Evolutionary conservation across 306 rosid genomes (phyloP).

Genomic region (Sesbania bispinosa): DNA sequence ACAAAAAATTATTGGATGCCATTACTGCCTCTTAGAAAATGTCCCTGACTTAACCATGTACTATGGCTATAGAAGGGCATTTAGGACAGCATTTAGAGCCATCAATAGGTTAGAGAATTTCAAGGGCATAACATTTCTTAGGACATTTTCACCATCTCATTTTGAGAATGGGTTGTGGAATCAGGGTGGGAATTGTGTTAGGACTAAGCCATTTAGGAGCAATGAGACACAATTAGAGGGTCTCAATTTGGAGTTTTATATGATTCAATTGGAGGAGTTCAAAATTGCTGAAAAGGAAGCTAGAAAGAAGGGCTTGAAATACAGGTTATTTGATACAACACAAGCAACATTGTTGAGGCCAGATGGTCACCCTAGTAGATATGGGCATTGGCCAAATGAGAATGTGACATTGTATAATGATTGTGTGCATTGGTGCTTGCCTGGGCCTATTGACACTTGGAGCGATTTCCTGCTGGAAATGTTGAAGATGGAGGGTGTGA

Average conservation of each 20-base stretch:
- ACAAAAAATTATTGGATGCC: constrained; percentile 58
- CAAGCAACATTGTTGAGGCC: constrained; percentile 67
- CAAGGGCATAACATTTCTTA: constrained; percentile 58
- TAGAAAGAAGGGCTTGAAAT: constrained; percentile 50
- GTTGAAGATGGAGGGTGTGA: constrained; percentile 76
- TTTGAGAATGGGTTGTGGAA: constrained; percentile 86
- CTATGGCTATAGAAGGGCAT: constrained; percentile 67
- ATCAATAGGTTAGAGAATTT: constrained; percentile 49
- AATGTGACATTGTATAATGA: constrained; percentile 75
- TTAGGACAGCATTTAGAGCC: constrained; percentile 62
- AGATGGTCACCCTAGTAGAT: constrained; percentile 88
- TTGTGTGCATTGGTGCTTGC: constrained; percentile 94
- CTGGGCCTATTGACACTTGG: constrained; percentile 85
- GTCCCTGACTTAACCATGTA: constrained; percentile 61
- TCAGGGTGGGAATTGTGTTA: constrained; percentile 71
- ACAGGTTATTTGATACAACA: constrained; percentile 64
- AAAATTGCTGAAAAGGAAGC: constrained; percentile 63
- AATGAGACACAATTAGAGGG: constrained; percentile 63
- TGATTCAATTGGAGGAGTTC: constrained; percentile 78
- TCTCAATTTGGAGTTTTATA: constrained; percentile 53
- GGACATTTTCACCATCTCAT: constrained; percentile 82
- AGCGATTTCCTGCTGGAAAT: constrained; percentile 69
- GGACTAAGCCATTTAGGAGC: constrained; percentile 69
- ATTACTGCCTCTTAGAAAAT: constrained; percentile 54
- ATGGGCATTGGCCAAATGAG: constrained; percentile 79